These are phyloP conservation scores for Meyerozyma sp. DNA, from an alignment of 1,139 yeast genomes.

Conservation along the genomic window DNA sequence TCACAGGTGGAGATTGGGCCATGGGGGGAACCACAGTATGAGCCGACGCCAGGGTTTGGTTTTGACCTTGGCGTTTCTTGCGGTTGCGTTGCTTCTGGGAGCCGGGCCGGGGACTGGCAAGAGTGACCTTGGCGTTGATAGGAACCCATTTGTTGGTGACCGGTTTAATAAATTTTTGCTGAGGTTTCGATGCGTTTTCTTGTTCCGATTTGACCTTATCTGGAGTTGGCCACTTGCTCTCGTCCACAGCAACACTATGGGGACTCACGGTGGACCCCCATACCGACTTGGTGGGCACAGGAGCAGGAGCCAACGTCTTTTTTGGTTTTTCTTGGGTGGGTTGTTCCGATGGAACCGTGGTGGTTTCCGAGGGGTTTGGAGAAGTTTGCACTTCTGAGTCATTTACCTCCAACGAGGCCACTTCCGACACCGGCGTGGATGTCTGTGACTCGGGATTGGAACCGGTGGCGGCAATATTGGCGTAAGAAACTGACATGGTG, in stretches of 20 bases:
- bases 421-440: neutral
- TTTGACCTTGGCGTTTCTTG: constrained; percentile 19
- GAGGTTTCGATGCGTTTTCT: constrained; percentile 24
- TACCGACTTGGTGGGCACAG: constrained; percentile 64
- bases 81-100: constrained; percentile 26
- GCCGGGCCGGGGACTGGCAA: constrained; percentile 30
- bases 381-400: constrained; percentile 3
- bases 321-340: constrained; percentile 19
- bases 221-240: constrained; percentile 59
- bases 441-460: constrained; percentile 4
- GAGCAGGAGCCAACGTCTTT: constrained; percentile 65
- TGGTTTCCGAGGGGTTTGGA: constrained; percentile 4
- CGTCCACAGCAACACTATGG: constrained; percentile 26
- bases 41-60: constrained; percentile 4
- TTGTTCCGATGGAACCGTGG: constrained; percentile 8
- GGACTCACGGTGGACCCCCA: constrained; percentile 46
- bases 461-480: constrained; percentile 38
- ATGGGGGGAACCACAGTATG: neutral
- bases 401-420: neutral
- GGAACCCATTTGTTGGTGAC: constrained; percentile 87
- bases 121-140: constrained; percentile 67
- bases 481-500: constrained; percentile 25
- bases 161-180: constrained; percentile 48
- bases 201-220: constrained; percentile 23
- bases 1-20: neutral